Conservation (phyloP, 768 basidiomycete genomes). For the Phallus indusiatus region DNA sequence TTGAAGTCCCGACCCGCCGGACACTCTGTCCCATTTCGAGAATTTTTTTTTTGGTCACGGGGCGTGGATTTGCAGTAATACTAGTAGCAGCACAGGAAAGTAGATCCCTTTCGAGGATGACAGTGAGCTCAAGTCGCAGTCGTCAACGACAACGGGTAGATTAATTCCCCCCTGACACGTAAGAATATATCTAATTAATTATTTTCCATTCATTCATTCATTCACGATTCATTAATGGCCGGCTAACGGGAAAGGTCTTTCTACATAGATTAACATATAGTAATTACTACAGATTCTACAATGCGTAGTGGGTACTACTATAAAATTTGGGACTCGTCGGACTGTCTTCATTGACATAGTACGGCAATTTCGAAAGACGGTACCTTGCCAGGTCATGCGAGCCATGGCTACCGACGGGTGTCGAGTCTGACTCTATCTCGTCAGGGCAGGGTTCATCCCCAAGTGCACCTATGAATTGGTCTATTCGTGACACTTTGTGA, state of each 20-base stretch:
- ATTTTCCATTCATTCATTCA: too few species aligned
- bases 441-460: background rate
- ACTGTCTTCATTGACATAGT: background rate
- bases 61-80: too few species aligned
- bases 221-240: too few species aligned
- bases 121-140: too few species aligned
- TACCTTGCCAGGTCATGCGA: background rate
- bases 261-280: background rate
- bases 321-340: background rate
- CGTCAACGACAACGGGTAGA: too few species aligned
- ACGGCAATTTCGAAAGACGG: background rate
- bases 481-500: background rate
- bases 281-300: background rate
- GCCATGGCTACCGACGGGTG: background rate
- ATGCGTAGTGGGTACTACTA: background rate
- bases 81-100: too few species aligned
- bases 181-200: too few species aligned
- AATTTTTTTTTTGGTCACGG: too few species aligned
- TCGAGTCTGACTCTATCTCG: background rate
- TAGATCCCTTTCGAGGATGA: too few species aligned
- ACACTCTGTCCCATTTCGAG: too few species aligned
- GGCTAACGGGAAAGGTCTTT: too few species aligned
- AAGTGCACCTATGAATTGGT: background rate
- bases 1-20: background rate
- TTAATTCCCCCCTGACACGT: too few species aligned